Evolutionary conservation across 768 basidiomycete genomes (phyloP).

Genomic region (Phylloporus sp.): DNA sequence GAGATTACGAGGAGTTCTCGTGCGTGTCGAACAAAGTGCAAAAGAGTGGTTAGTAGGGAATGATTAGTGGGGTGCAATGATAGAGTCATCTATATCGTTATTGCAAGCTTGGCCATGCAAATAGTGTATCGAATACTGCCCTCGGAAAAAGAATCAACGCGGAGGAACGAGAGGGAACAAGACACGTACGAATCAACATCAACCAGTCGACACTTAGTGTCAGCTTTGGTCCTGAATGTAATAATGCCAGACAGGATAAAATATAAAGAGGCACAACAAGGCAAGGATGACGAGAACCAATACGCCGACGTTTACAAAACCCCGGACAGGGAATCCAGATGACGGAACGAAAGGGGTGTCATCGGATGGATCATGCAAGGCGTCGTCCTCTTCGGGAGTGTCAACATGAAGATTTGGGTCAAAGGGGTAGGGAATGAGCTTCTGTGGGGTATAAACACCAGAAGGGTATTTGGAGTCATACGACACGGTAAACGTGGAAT

Average conservation of each 20-base stretch:
- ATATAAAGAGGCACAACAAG: conserved; percentile 71
- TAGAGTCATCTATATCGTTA: not conserved
- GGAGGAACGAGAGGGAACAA: not conserved
- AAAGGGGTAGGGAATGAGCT: conserved; percentile 66
- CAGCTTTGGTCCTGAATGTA: conserved; percentile 3
- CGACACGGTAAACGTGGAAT: conserved; percentile 45
- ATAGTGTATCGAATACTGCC: not conserved
- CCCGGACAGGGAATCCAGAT: conserved; percentile 37
- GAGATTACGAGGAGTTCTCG: not conserved
- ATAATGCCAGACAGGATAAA: conserved; percentile 64
- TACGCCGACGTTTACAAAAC: conserved; percentile 65
- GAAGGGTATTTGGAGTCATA: conserved; percentile 65
- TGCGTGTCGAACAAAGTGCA: conserved; percentile 1
- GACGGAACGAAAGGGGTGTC: conserved; percentile 25
- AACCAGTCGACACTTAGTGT: not conserved
- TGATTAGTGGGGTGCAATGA: not conserved
- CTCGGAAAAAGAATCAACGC: not conserved
- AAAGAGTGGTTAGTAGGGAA: not conserved
- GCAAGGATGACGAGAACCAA: conserved; percentile 56
- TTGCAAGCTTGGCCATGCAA: no score
- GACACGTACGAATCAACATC: conserved; percentile 8
- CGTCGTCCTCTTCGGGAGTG: conserved; percentile 69
- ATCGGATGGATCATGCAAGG: conserved; percentile 58
- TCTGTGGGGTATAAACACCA: conserved; percentile 26
- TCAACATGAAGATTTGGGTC: conserved; percentile 57